phyloP scores from a whole-genome alignment of 108 stramenopile species.

The Nitzschia sp. region DNA sequence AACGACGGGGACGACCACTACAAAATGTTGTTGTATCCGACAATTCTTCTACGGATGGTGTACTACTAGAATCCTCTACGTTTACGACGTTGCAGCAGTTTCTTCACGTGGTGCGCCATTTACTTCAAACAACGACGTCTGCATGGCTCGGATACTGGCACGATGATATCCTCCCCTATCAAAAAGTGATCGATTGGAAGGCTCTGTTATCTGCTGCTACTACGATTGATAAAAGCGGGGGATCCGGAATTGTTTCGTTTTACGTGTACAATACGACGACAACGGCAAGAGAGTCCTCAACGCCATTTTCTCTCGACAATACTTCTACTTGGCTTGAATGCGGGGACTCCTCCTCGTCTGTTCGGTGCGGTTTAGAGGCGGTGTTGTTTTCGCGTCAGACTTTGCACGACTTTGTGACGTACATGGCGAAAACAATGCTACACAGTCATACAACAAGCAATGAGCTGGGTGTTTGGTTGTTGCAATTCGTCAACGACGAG shows the following conservation, averaged over 20 bases:
- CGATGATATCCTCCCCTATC: background rate
- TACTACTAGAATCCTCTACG: background rate
- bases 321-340: background rate
- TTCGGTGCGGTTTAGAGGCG: background rate
- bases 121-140: background rate
- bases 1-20: too few relatives aligned
- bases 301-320: background rate
- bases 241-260: background rate
- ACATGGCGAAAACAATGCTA: too few relatives aligned
- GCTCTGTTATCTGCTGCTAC: too few relatives aligned
- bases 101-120: background rate
- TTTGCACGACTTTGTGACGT: background rate
- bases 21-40: too few relatives aligned
- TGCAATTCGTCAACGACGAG: too few relatives aligned
- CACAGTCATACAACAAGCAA: too few relatives aligned
- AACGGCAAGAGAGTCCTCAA: background rate
- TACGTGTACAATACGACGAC: background rate
- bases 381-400: background rate
- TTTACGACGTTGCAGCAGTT: too few relatives aligned
- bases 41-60: background rate
- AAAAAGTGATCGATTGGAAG: background rate
- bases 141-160: background rate
- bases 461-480: too few relatives aligned
- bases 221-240: background rate
- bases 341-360: too few relatives aligned